These are phyloP conservation scores for Globisporangium recalcitrans DNA, from an alignment of 352 stramenopile genomes.

Conservation along the genomic window DNA sequence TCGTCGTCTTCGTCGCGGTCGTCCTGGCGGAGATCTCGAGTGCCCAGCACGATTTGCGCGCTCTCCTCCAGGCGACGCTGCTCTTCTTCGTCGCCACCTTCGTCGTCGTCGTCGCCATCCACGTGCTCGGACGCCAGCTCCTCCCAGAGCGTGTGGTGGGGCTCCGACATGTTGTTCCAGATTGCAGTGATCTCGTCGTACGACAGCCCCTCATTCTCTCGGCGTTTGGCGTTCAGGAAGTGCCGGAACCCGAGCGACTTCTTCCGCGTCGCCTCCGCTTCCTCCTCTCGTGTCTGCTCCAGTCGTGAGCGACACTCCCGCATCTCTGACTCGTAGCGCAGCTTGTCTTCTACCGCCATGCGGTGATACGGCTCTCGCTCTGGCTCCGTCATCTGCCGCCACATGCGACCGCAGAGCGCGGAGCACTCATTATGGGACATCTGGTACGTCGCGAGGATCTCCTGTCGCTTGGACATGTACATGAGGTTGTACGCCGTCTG, in stretches of 20 bases:
- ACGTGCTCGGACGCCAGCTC: constrained; percentile 26
- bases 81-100: constrained; percentile 10
- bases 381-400: constrained; percentile 48
- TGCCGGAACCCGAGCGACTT: constrained; percentile 29
- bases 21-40: constrained; percentile 8
- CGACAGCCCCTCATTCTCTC: constrained; percentile 23
- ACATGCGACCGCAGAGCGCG: constrained; percentile 47
- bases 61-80: constrained; percentile 25
- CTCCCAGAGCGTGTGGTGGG: constrained; percentile 32
- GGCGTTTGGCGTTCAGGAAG: constrained; percentile 30
- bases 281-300: constrained; percentile 8
- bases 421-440: constrained; percentile 68
- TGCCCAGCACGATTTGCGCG: constrained; percentile 18
- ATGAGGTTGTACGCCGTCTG: constrained; percentile 62
- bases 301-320: constrained; percentile 20
- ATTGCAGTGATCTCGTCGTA: constrained; percentile 26
- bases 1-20: constrained; percentile 6
- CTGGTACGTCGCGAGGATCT: constrained; percentile 49
- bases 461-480: constrained; percentile 49
- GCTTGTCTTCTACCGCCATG: constrained; percentile 50
- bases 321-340: constrained; percentile 40
- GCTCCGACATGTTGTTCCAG: constrained; percentile 31
- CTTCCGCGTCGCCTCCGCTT: constrained; percentile 11
- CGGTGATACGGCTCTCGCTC: constrained; percentile 47
- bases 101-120: constrained; percentile 4